phyloP scores from a whole-genome alignment of 768 basidiomycete genomes.

The Clitopilus passeckerianus region DNA sequence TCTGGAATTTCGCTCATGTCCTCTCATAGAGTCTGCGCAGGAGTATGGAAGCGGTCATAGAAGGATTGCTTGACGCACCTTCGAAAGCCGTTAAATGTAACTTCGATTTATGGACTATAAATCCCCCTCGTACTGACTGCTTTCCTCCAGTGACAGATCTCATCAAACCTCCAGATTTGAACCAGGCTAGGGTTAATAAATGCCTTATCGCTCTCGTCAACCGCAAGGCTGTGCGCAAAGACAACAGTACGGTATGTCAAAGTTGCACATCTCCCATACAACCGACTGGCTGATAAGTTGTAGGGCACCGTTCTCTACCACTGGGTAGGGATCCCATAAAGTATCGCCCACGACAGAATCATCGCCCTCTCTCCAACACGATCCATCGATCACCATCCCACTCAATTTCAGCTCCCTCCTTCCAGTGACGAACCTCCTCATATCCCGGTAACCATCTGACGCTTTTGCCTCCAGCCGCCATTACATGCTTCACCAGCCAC shows the following conservation, averaged over 20 bases:
- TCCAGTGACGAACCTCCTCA: constrained; percentile 4
- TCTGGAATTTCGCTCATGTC: not conserved
- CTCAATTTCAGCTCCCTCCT: constrained; percentile 7
- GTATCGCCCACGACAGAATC: not conserved
- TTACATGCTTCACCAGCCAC: constrained; percentile 7
- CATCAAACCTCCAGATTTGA: constrained; percentile 75
- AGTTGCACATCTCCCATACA: not conserved
- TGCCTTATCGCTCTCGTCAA: constrained; percentile 89
- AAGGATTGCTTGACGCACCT: constrained; percentile 63
- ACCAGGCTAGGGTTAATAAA: constrained; percentile 89
- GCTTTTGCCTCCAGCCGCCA: not conserved
- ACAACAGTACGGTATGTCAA: constrained; percentile 50
- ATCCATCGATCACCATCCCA: constrained; percentile 9
- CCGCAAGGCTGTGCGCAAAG: constrained; percentile 78
- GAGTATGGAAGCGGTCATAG: constrained; percentile 79
- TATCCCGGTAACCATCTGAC: constrained; percentile 8
- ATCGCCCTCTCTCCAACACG: constrained; percentile 6
- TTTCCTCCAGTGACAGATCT: constrained; percentile 61
- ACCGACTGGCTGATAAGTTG: not conserved
- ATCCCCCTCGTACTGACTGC: not conserved
- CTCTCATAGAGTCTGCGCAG: constrained; percentile 56
- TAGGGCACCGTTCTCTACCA: constrained; percentile 67
- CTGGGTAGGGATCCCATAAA: constrained; percentile 57
- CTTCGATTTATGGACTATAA: not conserved
- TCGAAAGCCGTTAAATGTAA: constrained; percentile 58